Evolutionary conservation across 768 basidiomycete species (phyloP).

Genomic region (Zangia roseola): DNA sequence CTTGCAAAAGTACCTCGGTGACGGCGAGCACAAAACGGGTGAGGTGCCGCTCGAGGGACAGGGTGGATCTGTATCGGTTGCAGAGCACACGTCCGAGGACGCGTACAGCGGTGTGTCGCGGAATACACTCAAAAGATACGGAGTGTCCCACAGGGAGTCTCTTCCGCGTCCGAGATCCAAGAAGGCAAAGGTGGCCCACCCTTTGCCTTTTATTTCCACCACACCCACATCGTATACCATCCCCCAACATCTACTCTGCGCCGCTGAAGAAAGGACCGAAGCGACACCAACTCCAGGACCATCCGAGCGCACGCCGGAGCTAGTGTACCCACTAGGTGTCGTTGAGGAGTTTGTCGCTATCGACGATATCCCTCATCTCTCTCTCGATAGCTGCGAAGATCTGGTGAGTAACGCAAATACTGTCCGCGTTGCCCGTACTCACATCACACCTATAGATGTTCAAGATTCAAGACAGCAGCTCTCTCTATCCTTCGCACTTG

Average conservation of each 20-base stretch:
- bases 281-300: not conserved
- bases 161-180: conserved; percentile 5
- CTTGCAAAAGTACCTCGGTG: conserved; percentile 21
- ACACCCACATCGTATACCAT: not conserved
- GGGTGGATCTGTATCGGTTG: not conserved
- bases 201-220: not conserved
- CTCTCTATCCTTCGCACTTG: conserved; percentile 22
- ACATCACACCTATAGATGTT: conserved; percentile 11
- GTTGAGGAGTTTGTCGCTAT: conserved; percentile 33
- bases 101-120: not conserved
- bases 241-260: not conserved
- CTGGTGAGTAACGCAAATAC: conserved; percentile 15
- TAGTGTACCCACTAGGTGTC: conserved; percentile 7
- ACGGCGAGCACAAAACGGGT: not conserved
- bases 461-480: not conserved
- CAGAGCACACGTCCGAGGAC: not conserved
- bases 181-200: conserved; percentile 1
- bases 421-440: not conserved
- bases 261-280: conserved; percentile 1
- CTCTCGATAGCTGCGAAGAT: conserved; percentile 22
- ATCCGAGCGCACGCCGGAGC: conserved; percentile 19
- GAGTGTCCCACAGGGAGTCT: not conserved
- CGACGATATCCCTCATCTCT: conserved; percentile 35
- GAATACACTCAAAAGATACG: conserved; percentile 10
- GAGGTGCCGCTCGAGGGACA: not conserved